phyloP scores from a whole-genome alignment of 164 flowering plant genomes.

The Houttuynia cordata region DNA sequence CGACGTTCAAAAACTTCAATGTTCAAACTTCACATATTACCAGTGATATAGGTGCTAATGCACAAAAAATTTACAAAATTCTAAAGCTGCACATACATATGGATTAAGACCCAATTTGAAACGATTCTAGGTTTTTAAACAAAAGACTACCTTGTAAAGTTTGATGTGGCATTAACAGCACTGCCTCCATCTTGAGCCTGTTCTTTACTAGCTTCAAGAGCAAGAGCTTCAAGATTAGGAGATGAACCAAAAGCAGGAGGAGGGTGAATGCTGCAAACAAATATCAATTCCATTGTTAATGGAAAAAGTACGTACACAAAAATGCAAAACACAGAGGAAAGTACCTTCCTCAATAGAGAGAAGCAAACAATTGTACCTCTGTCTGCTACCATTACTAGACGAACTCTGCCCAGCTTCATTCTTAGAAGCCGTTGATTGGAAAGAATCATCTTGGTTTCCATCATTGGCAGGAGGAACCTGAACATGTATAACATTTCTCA shows the following conservation, averaged over 20 bases:
- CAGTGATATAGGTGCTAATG: not conserved
- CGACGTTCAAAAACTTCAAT: not conserved
- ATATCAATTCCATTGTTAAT: not conserved
- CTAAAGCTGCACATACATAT: no score
- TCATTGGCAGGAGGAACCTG: constrained; percentile 46
- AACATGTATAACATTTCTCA: constrained; percentile 4
- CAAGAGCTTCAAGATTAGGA: constrained; percentile 65
- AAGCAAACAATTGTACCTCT: constrained; percentile 26
- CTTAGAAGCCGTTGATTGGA: constrained; percentile 20
- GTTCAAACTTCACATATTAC: not conserved
- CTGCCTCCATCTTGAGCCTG: constrained; percentile 38
- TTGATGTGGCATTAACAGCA: constrained; percentile 36
- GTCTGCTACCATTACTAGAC: constrained; percentile 13
- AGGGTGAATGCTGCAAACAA: constrained; percentile 46
- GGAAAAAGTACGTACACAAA: not conserved
- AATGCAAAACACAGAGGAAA: not conserved
- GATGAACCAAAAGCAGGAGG: constrained; percentile 85
- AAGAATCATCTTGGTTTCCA: constrained; percentile 25
- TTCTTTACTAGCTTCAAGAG: constrained; percentile 32
- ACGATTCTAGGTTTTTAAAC: not conserved
- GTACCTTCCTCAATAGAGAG: not conserved
- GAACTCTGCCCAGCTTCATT: constrained; percentile 23
- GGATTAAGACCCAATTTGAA: not conserved
- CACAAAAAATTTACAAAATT: not conserved
- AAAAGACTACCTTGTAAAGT: constrained; percentile 37